Evolutionary conservation across 495 filamentous ascomycete species (phyloP).

Genomic region (Penicillium ochrochloron): DNA sequence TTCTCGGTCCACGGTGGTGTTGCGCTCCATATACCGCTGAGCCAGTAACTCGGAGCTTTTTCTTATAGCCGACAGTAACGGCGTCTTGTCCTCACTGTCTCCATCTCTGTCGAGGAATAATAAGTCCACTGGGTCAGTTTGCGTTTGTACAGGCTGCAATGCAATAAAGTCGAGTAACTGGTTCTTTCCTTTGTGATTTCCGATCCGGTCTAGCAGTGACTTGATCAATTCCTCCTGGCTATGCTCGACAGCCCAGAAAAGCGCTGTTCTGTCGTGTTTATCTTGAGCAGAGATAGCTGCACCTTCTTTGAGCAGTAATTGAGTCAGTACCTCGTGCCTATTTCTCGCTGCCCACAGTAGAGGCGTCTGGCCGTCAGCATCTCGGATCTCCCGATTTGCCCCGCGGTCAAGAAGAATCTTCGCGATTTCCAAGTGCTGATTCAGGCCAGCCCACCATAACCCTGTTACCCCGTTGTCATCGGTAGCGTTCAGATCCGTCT

Average conservation of each 20-base stretch:
- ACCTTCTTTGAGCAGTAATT: neutral
- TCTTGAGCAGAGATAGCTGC: neutral
- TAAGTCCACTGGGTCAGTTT: neutral
- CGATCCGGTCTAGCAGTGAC: neutral
- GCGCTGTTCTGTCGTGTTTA: neutral
- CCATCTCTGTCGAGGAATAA: neutral
- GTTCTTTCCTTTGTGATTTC: neutral
- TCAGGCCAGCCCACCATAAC: neutral
- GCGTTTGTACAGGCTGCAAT: neutral
- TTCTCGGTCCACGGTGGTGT: neutral
- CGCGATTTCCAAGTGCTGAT: neutral
- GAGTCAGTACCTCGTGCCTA: neutral
- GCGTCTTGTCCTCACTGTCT: neutral
- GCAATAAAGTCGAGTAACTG: neutral
- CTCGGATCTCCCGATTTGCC: neutral
- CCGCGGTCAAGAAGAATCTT: neutral
- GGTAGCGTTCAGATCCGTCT: neutral
- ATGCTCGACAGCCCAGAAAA: conserved; percentile 2
- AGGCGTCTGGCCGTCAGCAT: neutral
- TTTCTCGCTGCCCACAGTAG: neutral
- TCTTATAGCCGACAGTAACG: neutral
- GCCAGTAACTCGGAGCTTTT: neutral
- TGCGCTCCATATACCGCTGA: neutral
- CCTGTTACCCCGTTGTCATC: neutral
- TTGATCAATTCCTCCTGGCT: neutral